phyloP scores from a whole-genome alignment of 352 stramenopile species.

The Pythium periplocum region DNA sequence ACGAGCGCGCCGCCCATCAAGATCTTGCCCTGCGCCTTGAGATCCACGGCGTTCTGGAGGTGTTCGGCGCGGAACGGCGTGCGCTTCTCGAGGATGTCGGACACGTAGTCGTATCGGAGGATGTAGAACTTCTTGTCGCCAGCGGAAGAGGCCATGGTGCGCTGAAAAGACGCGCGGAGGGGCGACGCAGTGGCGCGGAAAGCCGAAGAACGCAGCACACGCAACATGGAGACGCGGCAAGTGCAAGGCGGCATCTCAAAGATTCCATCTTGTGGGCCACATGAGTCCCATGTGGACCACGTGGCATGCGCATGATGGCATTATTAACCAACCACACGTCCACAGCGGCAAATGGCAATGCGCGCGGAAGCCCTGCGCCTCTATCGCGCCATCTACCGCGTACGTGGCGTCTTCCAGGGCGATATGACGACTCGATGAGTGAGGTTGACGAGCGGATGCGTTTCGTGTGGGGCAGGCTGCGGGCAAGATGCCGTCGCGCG shows the following conservation, averaged over 20 bases:
- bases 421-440: neutral
- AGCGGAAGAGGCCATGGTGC: slow-evolving; percentile 30
- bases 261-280: no score
- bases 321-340: no score
- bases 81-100: slow-evolving; percentile 71
- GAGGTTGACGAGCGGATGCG: neutral
- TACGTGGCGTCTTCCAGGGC: slow-evolving; percentile 15
- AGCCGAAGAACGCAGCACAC: no score
- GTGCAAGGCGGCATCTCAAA: no score
- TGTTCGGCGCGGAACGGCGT: slow-evolving; percentile 62
- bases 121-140: slow-evolving; percentile 63
- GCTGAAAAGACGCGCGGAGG: neutral
- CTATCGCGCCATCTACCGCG: slow-evolving; percentile 75
- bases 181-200: no score
- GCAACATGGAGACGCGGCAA: no score
- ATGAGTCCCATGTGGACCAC: no score
- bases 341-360: neutral
- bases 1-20: slow-evolving; percentile 70
- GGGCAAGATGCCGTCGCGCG: slow-evolving; percentile 58
- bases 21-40: slow-evolving; percentile 53
- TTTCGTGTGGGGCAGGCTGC: slow-evolving; percentile 28
- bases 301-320: no score
- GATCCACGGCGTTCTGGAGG: slow-evolving; percentile 36
- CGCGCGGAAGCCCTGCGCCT: slow-evolving; percentile 43
- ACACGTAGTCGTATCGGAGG: slow-evolving; percentile 67